Evolutionary conservation across 1,284 basidiomycete species (phyloP), one percentile per base, ranked within the genome.

Genomic region (Uromyces viciae-fabae): DNA sequence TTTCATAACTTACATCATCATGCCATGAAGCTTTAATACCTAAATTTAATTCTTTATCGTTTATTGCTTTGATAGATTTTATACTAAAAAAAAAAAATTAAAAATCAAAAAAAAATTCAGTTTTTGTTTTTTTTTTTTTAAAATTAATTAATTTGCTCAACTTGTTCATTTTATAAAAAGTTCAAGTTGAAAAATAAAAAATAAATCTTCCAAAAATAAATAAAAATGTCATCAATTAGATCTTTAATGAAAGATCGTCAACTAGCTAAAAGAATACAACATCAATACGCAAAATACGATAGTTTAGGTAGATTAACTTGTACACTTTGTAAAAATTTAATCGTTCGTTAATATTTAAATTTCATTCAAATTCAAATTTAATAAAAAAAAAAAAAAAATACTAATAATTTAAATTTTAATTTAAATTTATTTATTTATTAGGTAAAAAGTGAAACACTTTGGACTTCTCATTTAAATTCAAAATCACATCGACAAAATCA

Each of bases 201-300:
- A 19, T 3, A 25, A 31, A 19, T 46, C 66, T 46, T 28, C 4
- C 42, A 46, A 46, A n/a, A n/a, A n/a, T n/a, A n/a, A n/a, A n/a
- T n/a, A 25, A 73, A n/a, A 31, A 73, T 74, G 78, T 73, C 78
- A 3, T 81, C 78, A 25, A 40, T 81, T 22, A 46, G 78, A 62
- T 81, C 78, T 22, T 54, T 81, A n/a, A 81, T 81, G 78, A 81
- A 81, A 54, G 78, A 81, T 28, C 54, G 77, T 9, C 78, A 81
- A 36, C 42, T 81, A 14, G 69, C 69, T 9, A 81, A 81, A 40
- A 43, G 78, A 36, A 81, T 81, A 28, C 71, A 81, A 58, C 78
- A 81, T 62, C 71, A 73, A 66, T 81, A 58, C 36, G 78, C 78
- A 2, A 73, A 66, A 38, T 81, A 81, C 31, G 78, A 81, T 66